A percentile compares a stretch with the other conserved stretches of the same genome.
Evolutionary conservation across 2,329 filamentous ascomycete genomes (phyloP).

Genomic region (Beauveria varroae): DNA sequence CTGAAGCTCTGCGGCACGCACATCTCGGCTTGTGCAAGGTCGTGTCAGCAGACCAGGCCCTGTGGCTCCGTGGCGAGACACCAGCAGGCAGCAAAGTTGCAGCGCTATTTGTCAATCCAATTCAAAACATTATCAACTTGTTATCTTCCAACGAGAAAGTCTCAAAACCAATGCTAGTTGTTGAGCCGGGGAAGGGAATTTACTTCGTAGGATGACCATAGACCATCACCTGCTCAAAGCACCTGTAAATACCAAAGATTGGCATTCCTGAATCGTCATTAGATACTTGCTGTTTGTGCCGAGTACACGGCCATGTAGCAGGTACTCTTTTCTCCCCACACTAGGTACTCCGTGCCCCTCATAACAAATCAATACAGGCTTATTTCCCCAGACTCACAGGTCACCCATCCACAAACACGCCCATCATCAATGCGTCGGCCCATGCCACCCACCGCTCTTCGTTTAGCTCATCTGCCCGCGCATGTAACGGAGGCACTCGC

Average conservation of each 20-base stretch:
- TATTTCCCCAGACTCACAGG: not conserved
- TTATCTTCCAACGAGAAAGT: not conserved
- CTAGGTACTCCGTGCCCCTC: too few relatives aligned
- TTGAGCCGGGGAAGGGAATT: not conserved
- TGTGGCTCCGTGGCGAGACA: slow-evolving; percentile 1
- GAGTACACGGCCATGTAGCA: not conserved
- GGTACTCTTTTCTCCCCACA: not conserved
- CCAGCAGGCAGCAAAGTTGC: not conserved
- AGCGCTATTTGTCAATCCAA: not conserved
- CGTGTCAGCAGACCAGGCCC: not conserved
- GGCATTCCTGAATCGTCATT: not conserved
- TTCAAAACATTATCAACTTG: not conserved
- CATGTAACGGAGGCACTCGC: not conserved
- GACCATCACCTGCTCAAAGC: not conserved
- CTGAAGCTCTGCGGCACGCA: too few relatives aligned
- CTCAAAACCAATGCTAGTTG: not conserved
- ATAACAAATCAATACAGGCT: too few relatives aligned
- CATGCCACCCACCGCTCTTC: not conserved
- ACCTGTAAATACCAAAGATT: not conserved
- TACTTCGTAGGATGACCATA: not conserved
- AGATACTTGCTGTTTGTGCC: not conserved
- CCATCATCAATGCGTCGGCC: not conserved
- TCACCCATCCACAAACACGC: not conserved
- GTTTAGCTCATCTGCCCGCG: not conserved
- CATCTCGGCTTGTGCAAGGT: not conserved